Conservation (phyloP, 2,329 filamentous ascomycete species). For the Venturia aucupariae region DNA sequence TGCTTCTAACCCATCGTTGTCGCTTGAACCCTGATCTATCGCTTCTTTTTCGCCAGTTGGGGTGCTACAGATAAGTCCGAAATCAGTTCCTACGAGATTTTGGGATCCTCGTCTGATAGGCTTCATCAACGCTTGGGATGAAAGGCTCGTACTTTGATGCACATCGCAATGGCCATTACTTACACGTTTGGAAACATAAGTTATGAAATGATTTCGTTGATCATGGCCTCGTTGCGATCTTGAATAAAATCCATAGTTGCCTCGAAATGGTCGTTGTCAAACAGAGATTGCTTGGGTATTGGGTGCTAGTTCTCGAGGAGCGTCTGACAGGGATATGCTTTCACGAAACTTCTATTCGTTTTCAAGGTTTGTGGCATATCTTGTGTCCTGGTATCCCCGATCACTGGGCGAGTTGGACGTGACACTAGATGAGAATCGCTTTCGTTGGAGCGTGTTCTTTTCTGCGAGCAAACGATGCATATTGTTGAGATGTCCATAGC, state of each 20-base stretch:
- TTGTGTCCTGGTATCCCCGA: constrained; percentile 20
- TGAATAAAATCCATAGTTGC: constrained; percentile 25
- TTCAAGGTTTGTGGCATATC: constrained; percentile 30
- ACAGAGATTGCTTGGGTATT: constrained; percentile 28
- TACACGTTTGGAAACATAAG: constrained; percentile 35
- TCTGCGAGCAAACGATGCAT: constrained; percentile 3
- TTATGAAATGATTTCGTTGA: constrained; percentile 31
- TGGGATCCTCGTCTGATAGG: neutral
- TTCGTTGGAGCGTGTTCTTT: constrained; percentile 3
- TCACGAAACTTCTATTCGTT: constrained; percentile 30
- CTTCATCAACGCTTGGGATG: too few relatives aligned
- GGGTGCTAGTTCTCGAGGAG: constrained; percentile 26
- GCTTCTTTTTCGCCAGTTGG: constrained; percentile 5
- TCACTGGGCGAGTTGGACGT: constrained; percentile 2
- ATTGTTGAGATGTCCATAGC: constrained; percentile 1
- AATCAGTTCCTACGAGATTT: neutral
- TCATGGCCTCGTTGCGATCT: constrained; percentile 25
- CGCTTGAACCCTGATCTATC: neutral
- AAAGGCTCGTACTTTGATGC: constrained; percentile 1
- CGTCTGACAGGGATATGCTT: constrained; percentile 26
- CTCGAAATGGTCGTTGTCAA: constrained; percentile 31
- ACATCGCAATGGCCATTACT: constrained; percentile 22
- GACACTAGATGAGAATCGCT: constrained; percentile 4
- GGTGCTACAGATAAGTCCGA: neutral
- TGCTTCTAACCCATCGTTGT: neutral